Percentiles rank a stretch among this genome's conserved stretches.
phyloP scores from a whole-genome alignment of 441 rosid species.

The Populus trichocarpa region DNA sequence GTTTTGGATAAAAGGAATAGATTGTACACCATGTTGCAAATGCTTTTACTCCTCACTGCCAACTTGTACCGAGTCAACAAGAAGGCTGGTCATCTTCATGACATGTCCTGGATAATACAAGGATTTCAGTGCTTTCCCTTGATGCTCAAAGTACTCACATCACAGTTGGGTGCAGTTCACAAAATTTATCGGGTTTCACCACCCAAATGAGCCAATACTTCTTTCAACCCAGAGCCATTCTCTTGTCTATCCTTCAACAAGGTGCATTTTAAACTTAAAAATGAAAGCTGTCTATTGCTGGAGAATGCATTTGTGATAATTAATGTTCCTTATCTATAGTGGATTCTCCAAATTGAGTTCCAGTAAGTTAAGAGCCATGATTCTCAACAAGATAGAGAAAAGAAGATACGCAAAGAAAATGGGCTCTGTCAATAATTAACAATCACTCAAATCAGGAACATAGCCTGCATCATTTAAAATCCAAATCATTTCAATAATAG shows the following conservation, averaged over 20 bases:
- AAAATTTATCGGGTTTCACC: background rate
- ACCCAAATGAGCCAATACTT: background rate
- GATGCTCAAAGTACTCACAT: background rate
- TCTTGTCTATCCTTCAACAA: background rate
- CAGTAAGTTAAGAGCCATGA: background rate
- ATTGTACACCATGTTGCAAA: background rate
- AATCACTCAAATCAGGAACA: slow-evolving; percentile 29
- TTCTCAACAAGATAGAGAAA: background rate
- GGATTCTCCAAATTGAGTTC: background rate
- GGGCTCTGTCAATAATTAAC: slow-evolving; percentile 19
- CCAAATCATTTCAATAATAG: slow-evolving; percentile 36
- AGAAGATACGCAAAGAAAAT: background rate
- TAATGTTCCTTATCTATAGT: background rate
- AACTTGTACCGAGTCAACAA: background rate
- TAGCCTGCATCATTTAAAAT: slow-evolving; percentile 41
- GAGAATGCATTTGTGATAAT: background rate
- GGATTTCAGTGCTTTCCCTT: background rate
- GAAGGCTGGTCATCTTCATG: background rate
- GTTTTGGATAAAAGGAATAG: background rate
- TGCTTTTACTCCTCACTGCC: background rate
- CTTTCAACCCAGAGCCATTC: background rate
- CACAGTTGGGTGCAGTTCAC: background rate
- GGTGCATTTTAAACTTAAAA: background rate
- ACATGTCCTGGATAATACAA: background rate
- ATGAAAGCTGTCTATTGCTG: background rate